Evolutionary conservation across 352 stramenopile genomes (phyloP).

Genomic region (Globisporangium iwayamae): DNA sequence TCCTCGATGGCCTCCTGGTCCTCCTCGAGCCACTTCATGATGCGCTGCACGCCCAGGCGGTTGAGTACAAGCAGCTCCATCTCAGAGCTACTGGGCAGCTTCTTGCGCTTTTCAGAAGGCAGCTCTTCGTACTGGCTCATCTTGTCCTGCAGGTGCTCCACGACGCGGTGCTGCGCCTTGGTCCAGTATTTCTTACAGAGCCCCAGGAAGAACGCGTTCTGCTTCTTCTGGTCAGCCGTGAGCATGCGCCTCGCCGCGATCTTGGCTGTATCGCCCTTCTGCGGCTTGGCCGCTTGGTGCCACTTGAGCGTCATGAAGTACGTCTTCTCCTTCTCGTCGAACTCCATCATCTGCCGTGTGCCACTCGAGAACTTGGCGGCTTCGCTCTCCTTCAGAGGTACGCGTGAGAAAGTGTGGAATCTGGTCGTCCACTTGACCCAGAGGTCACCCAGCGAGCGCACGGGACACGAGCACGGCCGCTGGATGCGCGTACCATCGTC

Average conservation of each 20-base stretch:
- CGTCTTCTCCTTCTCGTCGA: constrained; percentile 37
- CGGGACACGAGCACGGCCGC: constrained; percentile 64
- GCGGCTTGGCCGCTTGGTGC: constrained; percentile 73
- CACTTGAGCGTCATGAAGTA: constrained; percentile 86
- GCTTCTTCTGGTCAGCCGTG: constrained; percentile 69
- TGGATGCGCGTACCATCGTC: constrained; percentile 56
- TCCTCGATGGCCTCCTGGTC: constrained; percentile 66
- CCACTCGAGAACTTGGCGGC: constrained; percentile 64
- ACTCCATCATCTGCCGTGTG: constrained; percentile 85
- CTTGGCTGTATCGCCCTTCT: constrained; percentile 84
- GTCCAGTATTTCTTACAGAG: constrained; percentile 78
- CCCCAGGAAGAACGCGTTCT: constrained; percentile 70
- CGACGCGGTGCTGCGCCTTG: constrained; percentile 62
- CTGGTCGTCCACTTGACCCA: constrained; percentile 81
- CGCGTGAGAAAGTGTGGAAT: constrained; percentile 73
- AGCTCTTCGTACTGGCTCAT: constrained; percentile 30
- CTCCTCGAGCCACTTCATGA: constrained; percentile 76
- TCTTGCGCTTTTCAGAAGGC: constrained; percentile 22
- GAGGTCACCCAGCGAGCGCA: constrained; percentile 73
- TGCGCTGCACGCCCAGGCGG: constrained; percentile 58
- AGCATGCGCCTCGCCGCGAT: constrained; percentile 65
- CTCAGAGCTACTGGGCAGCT: constrained; percentile 22
- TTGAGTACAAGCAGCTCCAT: constrained; percentile 64
- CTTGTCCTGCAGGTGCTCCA: constrained; percentile 69
- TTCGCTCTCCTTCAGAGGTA: constrained; percentile 50